Evolutionary conservation across 2,329 filamentous ascomycete species (phyloP), one percentile per base, ranked within the genome.

Genomic region (Tricladium varicosporioides): DNA sequence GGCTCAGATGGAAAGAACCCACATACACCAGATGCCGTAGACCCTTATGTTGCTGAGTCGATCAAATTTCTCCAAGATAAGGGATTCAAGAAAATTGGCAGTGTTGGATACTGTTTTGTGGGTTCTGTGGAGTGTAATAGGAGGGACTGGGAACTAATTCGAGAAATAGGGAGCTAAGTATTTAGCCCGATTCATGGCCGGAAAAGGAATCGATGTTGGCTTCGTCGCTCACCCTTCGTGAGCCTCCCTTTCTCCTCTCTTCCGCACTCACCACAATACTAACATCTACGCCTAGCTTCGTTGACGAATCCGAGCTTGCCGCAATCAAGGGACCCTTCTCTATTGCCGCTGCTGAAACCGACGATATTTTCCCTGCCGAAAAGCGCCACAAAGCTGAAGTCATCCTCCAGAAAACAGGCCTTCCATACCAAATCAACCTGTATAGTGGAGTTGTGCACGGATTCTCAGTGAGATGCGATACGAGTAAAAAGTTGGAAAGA

Each of bases 371-470:
- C 77, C 80, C 86, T 1, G 64, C 75, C 11, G 77, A 87, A 67
- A 80, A 84, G 73, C 80, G 87, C 56, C 80, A 87, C 76, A 75
- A 82, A 68, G 84, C 81, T 9, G 86, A 89, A 71, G 78, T 73
- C n/a, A 85, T 85, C 57, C 78, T 89, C 46, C 74, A 75, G 57
- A 76, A 84, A 69, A 76, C 75, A 2, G 79, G 78, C 31, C 73
- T 78, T 43, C 65, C 62, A 14, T 71, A 89, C 74, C 89, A 95
- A 75, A 87, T 94, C 71, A 89, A 81, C 71, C 76, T 95, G 8
- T 94, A 83, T 77, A 84, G 83, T 2, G 83, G 84, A 54, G 84
- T 90, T 31, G 73, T 74, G 54, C 91, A 95, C 71, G 91, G 91
- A 0, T 96, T 94, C 67, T 79, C 85, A 8, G 85, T 92, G 1